Percentiles rank a stretch among this genome's conserved stretches.
These are phyloP conservation scores for Gastrodia elata DNA, from an alignment of 106 monocot genomes.

Conservation along the genomic window DNA sequence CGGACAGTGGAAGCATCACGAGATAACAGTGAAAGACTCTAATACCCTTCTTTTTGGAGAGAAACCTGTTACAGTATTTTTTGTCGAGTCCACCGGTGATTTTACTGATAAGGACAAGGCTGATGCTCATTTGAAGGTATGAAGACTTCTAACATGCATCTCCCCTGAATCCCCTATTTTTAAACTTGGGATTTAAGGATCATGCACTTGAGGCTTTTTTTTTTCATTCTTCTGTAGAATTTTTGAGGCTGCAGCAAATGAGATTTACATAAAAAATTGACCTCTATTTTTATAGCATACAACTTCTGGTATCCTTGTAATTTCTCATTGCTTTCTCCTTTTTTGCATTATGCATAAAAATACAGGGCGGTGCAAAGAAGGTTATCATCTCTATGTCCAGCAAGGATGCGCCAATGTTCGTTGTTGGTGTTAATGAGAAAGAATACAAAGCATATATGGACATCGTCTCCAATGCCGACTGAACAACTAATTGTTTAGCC, in stretches of 20 bases:
- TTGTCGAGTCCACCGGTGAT: slow-evolving; percentile 90
- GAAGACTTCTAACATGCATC: too few relatives aligned
- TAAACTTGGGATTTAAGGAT: too few relatives aligned
- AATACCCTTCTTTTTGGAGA: slow-evolving; percentile 86
- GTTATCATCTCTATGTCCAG: slow-evolving; percentile 89
- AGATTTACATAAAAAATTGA: too few relatives aligned
- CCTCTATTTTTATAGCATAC: too few relatives aligned
- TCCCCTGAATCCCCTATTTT: too few relatives aligned
- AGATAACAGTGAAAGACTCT: slow-evolving; percentile 69
- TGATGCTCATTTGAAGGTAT: slow-evolving; percentile 83
- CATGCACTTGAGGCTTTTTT: too few relatives aligned
- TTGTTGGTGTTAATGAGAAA: slow-evolving; percentile 76
- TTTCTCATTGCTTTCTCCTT: background rate
- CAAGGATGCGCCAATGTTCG: slow-evolving; percentile 98
- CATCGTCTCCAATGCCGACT: slow-evolving; percentile 90
- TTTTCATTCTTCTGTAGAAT: too few relatives aligned
- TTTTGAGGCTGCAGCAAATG: too few relatives aligned
- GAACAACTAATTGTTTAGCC: slow-evolving; percentile 90
- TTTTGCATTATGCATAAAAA: background rate
- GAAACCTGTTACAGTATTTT: slow-evolving; percentile 58
- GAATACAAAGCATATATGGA: slow-evolving; percentile 58
- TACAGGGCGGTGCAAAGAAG: slow-evolving; percentile 91
- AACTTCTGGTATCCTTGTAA: too few relatives aligned
- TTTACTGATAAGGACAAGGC: slow-evolving; percentile 95
- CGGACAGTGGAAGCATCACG: slow-evolving; percentile 66